Conservation (phyloP, 139 green algal genomes). For the Zygnema circumcarinatum region DNA sequence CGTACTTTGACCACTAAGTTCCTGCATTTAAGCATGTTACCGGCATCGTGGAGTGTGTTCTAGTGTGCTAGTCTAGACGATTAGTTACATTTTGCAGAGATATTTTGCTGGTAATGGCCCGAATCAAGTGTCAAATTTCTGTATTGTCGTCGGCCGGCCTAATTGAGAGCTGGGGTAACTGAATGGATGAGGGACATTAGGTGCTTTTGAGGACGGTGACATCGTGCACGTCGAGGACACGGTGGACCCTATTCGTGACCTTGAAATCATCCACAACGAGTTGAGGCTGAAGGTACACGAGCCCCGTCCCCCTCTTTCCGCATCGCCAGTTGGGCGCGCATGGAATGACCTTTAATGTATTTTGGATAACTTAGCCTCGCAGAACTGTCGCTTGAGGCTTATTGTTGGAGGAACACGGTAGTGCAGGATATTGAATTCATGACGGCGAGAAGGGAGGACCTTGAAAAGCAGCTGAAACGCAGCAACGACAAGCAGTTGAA, state of each 20-base stretch:
- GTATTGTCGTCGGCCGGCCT: too few species aligned
- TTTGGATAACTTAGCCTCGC: too few species aligned
- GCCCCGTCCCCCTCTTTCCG: neutral
- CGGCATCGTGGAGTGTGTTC: too few species aligned
- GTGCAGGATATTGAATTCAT: conserved; percentile 60
- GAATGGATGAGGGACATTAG: conserved; percentile 6
- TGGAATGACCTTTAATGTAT: neutral
- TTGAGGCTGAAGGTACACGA: conserved; percentile 69
- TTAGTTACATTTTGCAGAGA: too few species aligned
- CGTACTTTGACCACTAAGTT: neutral
- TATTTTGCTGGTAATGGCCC: too few species aligned
- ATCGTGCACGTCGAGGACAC: conserved; percentile 92
- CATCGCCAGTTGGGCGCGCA: neutral
- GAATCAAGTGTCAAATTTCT: too few species aligned
- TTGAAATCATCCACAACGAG: conserved; percentile 96
- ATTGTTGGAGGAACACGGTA: neutral
- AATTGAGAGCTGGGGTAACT: too few species aligned
- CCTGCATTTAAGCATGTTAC: neutral
- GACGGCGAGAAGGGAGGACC: conserved; percentile 27
- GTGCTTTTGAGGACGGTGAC: conserved; percentile 89
- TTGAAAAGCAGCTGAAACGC: conserved; percentile 55
- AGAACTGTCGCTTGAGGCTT: too few species aligned
- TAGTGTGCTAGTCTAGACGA: too few species aligned
- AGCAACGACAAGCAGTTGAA: conserved; percentile 61
- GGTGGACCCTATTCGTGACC: conserved; percentile 93